Evolutionary conservation across 495 filamentous ascomycete species (phyloP).

Genomic region (Pyronema domesticum): DNA sequence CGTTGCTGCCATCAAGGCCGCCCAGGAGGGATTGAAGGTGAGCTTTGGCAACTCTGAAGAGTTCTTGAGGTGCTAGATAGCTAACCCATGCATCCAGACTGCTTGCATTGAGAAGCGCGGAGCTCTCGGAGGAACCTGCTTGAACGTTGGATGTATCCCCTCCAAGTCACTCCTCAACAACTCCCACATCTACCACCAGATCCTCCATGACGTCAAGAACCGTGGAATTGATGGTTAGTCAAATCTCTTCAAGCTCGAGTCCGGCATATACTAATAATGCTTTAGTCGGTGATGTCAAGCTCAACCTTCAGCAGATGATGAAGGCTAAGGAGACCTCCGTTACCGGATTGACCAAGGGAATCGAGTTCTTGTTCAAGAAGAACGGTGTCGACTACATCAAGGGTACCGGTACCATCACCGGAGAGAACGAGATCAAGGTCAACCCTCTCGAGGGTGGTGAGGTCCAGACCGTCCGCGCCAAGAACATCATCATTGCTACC

Average conservation of each 20-base stretch:
- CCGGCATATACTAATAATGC: background rate
- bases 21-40: conserved; percentile 94
- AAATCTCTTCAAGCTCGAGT: background rate
- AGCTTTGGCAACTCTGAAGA: conserved; percentile 9
- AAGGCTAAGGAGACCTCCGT: conserved; percentile 93
- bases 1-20: conserved; percentile 97
- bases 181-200: conserved; percentile 94
- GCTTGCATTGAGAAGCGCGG: conserved; percentile 98
- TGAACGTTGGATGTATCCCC: conserved; percentile 98
- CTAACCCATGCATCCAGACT: conserved; percentile 39
- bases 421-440: conserved; percentile 82
- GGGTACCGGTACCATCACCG: conserved; percentile 69
- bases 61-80: background rate
- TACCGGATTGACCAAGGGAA: conserved; percentile 76
- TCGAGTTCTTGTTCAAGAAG: conserved; percentile 97
- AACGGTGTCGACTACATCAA: conserved; percentile 95
- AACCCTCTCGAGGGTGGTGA: conserved; percentile 81
- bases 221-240: conserved; percentile 63
- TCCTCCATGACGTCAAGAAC: conserved; percentile 90
- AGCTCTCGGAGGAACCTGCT: conserved; percentile 82
- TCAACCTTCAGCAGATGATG: conserved; percentile 91
- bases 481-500: conserved; percentile 96
- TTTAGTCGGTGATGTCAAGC: conserved; percentile 75
- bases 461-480: conserved; percentile 54
- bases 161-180: conserved; percentile 99